Evolutionary conservation across 192 early-diverging fungal genomes (phyloP).

Genomic region (Coemansia sp.): DNA sequence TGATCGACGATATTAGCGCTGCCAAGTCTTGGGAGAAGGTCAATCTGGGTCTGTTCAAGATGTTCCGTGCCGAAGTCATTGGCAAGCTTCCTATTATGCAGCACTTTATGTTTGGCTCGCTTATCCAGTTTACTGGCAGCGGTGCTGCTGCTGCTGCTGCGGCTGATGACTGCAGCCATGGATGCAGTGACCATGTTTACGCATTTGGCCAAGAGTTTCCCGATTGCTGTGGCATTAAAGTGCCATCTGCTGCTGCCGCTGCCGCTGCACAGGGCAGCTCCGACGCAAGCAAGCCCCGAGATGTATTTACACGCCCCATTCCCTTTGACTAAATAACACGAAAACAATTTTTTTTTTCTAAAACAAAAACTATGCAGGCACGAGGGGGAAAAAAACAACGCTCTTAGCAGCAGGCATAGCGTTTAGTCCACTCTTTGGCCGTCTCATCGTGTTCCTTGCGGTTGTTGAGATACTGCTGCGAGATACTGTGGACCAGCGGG

Average conservation of each 20-base stretch:
- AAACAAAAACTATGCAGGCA: neutral
- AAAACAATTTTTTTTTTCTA: neutral
- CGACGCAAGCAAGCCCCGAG: constrained; percentile 19
- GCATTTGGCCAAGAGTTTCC: constrained; percentile 56
- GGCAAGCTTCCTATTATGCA: constrained; percentile 96
- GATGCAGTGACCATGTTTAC: constrained; percentile 39
- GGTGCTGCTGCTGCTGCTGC: constrained; percentile 20
- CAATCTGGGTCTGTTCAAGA: constrained; percentile 86
- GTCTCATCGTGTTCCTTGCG: constrained; percentile 83
- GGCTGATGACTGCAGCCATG: constrained; percentile 19
- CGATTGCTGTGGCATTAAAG: constrained; percentile 56
- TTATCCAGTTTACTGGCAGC: constrained; percentile 66
- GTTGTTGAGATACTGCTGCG: constrained; percentile 80
- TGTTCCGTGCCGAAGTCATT: constrained; percentile 89
- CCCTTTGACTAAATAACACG: constrained; percentile 44
- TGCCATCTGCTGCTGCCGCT: constrained; percentile 50
- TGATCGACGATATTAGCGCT: constrained; percentile 89
- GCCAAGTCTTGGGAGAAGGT: constrained; percentile 90
- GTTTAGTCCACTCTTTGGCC: constrained; percentile 91
- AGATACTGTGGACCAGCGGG: constrained; percentile 88
- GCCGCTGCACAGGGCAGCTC: constrained; percentile 15
- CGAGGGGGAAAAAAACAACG: neutral
- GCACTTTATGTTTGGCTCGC: constrained; percentile 87
- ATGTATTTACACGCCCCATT: constrained; percentile 37
- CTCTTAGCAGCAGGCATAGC: constrained; percentile 59